phyloP scores from a whole-genome alignment of 345 rosid species.

The Hypericum androsaemum region DNA sequence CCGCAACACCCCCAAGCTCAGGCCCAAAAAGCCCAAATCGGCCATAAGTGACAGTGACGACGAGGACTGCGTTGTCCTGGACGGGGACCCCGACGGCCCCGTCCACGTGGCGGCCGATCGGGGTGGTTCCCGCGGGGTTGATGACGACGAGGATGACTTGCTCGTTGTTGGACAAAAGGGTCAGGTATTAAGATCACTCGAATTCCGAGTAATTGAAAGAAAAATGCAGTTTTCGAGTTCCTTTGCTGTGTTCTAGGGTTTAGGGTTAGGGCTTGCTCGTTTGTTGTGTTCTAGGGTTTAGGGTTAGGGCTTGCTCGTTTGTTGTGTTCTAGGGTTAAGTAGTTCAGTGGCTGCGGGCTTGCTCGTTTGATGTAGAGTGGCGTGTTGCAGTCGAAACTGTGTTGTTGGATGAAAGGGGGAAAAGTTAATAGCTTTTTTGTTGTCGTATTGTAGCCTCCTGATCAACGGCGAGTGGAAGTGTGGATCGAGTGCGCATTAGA shows the following conservation, averaged over 20 bases:
- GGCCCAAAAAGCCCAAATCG: conserved; percentile 13
- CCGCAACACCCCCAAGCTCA: conserved; percentile 20
- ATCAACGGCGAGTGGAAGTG: no score
- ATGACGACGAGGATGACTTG: conserved; percentile 33
- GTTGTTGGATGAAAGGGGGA: no score
- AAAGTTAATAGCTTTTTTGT: no score
- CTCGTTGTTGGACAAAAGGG: conserved; percentile 28
- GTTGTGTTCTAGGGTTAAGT: not conserved
- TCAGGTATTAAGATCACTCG: conserved; percentile 7
- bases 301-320: no score
- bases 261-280: no score
- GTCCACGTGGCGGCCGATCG: not conserved
- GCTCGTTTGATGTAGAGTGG: not conserved
- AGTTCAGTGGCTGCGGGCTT: no score
- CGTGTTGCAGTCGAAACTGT: no score
- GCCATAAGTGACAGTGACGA: conserved; percentile 17
- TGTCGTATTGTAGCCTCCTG: no score
- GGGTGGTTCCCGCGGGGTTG: conserved; percentile 6
- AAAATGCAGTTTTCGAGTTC: not conserved
- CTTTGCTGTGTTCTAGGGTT: not conserved
- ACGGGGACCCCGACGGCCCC: conserved; percentile 49
- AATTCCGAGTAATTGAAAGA: not conserved
- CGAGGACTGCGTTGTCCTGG: conserved; percentile 52
- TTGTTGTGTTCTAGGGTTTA: not conserved
- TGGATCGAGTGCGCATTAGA: no score